These are phyloP conservation scores for Periconia macrospinosa DNA, from an alignment of 2,329 filamentous ascomycete species.

Conservation along the genomic window DNA sequence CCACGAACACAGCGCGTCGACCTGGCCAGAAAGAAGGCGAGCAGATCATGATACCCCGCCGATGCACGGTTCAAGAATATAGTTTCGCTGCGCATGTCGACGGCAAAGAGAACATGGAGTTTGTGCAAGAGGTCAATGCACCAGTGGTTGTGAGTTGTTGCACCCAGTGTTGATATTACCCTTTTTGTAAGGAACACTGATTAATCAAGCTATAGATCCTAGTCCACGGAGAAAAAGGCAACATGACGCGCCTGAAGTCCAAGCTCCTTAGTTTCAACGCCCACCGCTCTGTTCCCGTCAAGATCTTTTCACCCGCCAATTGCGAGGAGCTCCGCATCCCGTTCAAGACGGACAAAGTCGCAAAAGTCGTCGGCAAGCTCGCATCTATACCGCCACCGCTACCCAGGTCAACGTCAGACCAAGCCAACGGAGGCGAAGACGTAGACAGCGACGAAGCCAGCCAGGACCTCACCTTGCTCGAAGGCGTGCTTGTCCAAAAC, in stretches of 20 bases:
- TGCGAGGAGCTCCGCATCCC: slow-evolving; percentile 94
- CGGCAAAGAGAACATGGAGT: slow-evolving; percentile 91
- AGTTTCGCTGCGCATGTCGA: slow-evolving; percentile 97
- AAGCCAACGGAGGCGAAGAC: slow-evolving; percentile 26
- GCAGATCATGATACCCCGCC: slow-evolving; percentile 85
- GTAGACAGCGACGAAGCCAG: slow-evolving; percentile 22
- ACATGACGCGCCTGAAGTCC: slow-evolving; percentile 96
- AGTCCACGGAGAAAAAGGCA: slow-evolving; percentile 94
- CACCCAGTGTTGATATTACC: not conserved
- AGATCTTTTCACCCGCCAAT: slow-evolving; percentile 91
- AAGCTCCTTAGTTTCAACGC: slow-evolving; percentile 91
- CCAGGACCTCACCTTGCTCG: slow-evolving; percentile 63
- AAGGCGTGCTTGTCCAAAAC: slow-evolving; percentile 92
- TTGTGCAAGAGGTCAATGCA: slow-evolving; percentile 90
- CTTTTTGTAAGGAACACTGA: not conserved
- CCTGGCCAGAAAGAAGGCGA: slow-evolving; percentile 71
- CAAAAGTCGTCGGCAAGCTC: slow-evolving; percentile 93
- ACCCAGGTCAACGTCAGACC: slow-evolving; percentile 37
- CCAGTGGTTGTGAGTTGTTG: slow-evolving; percentile 79
- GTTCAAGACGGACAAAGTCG: slow-evolving; percentile 92
- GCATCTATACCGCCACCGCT: slow-evolving; percentile 75
- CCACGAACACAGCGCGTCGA: slow-evolving; percentile 56
- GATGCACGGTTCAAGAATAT: slow-evolving; percentile 91
- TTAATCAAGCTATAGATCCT: slow-evolving; percentile 66
- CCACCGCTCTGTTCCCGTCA: slow-evolving; percentile 76